phyloP scores from a whole-genome alignment of 176 grass and related monocot species.

The Carex myosuroides region DNA sequence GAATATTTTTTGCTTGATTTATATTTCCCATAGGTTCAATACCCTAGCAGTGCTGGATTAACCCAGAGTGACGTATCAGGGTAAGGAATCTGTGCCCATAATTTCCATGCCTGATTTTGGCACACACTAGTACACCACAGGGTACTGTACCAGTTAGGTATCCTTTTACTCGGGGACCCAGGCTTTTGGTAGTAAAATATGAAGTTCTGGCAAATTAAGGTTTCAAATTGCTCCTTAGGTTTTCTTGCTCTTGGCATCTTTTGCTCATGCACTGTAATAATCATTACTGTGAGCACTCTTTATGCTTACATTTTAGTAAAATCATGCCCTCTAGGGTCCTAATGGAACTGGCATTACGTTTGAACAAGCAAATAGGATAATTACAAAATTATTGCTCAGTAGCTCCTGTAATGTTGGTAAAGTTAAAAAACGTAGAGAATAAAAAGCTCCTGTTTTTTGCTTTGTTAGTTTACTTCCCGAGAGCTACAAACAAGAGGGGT shows the following conservation, averaged over 20 bases:
- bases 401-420: background rate
- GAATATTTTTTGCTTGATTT: conserved; percentile 20
- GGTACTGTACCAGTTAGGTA: background rate
- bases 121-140: background rate
- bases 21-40: conserved; percentile 73
- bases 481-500: conserved; percentile 51
- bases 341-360: background rate
- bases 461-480: conserved; percentile 44
- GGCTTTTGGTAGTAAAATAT: background rate
- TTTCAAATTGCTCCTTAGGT: background rate
- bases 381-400: background rate
- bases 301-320: background rate
- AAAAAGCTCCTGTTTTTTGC: background rate
- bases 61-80: conserved; percentile 54
- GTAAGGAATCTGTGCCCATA: conserved; percentile 33
- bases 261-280: background rate
- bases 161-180: background rate
- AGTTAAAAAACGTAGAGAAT: background rate
- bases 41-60: conserved; percentile 79
- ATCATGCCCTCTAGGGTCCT: background rate
- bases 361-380: background rate
- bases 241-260: background rate
- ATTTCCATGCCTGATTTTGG: background rate
- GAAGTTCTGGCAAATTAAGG: background rate
- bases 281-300: background rate